phyloP scores from a whole-genome alignment of 495 filamentous ascomycete species.

The Talaromyces thailandensis region DNA sequence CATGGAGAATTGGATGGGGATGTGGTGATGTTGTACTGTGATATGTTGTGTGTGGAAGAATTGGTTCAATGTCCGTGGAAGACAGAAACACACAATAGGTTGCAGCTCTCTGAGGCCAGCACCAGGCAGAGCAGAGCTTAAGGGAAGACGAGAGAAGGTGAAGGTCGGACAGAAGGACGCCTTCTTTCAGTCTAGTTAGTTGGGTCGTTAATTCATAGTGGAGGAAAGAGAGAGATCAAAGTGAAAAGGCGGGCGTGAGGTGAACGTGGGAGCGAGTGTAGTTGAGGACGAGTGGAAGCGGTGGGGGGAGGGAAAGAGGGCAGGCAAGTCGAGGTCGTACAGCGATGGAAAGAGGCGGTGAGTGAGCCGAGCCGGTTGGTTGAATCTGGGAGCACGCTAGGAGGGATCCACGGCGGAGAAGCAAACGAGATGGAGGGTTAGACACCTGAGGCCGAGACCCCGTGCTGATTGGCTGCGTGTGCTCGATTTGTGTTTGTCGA shows the following conservation, averaged over 20 bases:
- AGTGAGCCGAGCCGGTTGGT: slow-evolving; percentile 13
- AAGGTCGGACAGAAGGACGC: slow-evolving; percentile 4
- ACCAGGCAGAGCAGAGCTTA: not conserved
- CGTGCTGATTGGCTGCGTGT: slow-evolving; percentile 2
- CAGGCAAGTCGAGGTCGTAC: not conserved
- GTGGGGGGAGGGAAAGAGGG: slow-evolving; percentile 19
- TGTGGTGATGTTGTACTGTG: not conserved
- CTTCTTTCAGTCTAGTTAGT: not conserved
- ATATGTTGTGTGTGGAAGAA: not conserved
- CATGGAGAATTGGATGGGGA: not conserved
- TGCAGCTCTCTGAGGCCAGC: not conserved
- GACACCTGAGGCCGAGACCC: not conserved
- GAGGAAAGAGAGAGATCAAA: slow-evolving; percentile 12
- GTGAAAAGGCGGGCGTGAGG: slow-evolving; percentile 9
- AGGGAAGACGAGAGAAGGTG: slow-evolving; percentile 6
- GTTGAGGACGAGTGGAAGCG: slow-evolving; percentile 24
- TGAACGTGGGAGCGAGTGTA: slow-evolving; percentile 15
- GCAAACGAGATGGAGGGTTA: slow-evolving; percentile 9
- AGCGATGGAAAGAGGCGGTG: slow-evolving; percentile 38
- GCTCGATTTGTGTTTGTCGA: slow-evolving; percentile 1
- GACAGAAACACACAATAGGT: not conserved
- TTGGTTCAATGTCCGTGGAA: not conserved
- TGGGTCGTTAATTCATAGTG: not conserved
- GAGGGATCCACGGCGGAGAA: slow-evolving; percentile 9
- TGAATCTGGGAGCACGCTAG: slow-evolving; percentile 2